A percentile compares a stretch with the other conserved stretches of the same genome.
Evolutionary conservation across 257 asterid genomes (phyloP).

Genomic region (Solanum arcanum): DNA sequence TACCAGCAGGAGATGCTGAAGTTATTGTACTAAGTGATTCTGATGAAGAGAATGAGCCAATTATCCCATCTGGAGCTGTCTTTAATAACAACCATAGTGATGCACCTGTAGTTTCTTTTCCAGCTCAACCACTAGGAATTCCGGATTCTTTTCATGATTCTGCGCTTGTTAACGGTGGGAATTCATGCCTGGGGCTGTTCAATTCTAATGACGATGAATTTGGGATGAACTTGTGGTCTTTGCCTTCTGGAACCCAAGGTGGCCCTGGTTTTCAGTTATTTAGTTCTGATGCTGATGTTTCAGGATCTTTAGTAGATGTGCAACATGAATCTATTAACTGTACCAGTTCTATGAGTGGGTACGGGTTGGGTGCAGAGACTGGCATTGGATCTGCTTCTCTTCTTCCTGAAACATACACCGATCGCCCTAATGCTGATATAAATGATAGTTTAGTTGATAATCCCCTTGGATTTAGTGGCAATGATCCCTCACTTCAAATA

Average conservation of each 20-base stretch:
- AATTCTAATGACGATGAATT: conserved; percentile 52
- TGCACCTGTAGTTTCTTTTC: conserved; percentile 30
- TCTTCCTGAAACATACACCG: conserved; percentile 33
- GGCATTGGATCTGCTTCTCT: conserved; percentile 42
- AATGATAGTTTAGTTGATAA: conserved; percentile 63
- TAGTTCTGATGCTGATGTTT: conserved; percentile 59
- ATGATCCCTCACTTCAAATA: conserved; percentile 83
- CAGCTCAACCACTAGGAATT: conserved; percentile 38
- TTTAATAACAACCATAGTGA: conserved; percentile 21
- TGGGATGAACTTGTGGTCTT: conserved; percentile 62
- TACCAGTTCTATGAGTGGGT: conserved; percentile 44
- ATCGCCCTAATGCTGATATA: conserved; percentile 23
- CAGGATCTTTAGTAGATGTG: conserved; percentile 54
- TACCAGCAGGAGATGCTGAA: conserved; percentile 43
- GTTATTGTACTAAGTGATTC: conserved; percentile 84
- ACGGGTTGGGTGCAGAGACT: conserved; percentile 34
- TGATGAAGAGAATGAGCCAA: conserved; percentile 60
- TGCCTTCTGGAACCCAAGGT: conserved; percentile 65
- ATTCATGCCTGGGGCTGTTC: conserved; percentile 44
- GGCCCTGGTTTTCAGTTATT: conserved; percentile 80
- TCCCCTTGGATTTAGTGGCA: conserved; percentile 51
- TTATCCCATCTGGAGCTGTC: conserved; percentile 25
- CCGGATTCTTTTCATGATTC: conserved; percentile 49
- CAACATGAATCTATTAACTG: conserved; percentile 47
- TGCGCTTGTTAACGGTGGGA: conserved; percentile 30